Conservation (phyloP, 2,329 filamentous ascomycete genomes). For the Colletotrichum melonis region DNA sequence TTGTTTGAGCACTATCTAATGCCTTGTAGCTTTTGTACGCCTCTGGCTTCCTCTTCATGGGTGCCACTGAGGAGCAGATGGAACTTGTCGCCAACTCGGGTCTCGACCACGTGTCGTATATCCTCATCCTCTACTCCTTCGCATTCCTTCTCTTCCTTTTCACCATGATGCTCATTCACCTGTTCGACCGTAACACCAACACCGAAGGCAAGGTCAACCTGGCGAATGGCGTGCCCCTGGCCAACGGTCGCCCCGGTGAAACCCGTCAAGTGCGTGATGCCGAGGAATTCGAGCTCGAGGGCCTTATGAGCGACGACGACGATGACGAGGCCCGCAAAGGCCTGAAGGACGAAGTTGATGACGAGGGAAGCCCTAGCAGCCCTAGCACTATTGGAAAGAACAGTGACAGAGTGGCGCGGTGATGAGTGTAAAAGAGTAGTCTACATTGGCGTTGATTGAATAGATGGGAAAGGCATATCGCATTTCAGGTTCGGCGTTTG, state of each 20-base stretch:
- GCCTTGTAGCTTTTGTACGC: constrained; percentile 81
- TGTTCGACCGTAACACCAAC: constrained; percentile 77
- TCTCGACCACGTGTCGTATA: constrained; percentile 91
- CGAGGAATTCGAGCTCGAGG: constrained; percentile 88
- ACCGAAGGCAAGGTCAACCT: constrained; percentile 50
- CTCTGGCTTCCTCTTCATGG: constrained; percentile 96
- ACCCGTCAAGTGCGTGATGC: constrained; percentile 76
- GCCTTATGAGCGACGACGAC: constrained; percentile 84
- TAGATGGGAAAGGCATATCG: constrained; percentile 28
- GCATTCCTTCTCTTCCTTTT: constrained; percentile 94
- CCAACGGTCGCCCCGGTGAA: constrained; percentile 51
- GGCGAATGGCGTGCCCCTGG: constrained; percentile 47
- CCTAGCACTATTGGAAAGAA: constrained; percentile 59
- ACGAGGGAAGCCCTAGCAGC: constrained; percentile 53
- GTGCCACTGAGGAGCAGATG: constrained; percentile 98
- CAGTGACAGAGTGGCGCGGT: constrained; percentile 47
- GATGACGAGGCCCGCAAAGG: constrained; percentile 60
- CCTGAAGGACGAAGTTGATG: constrained; percentile 81
- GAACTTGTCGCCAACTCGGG: constrained; percentile 75
- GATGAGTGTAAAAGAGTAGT: neutral
- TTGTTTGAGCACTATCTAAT: constrained; percentile 36
- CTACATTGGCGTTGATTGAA: constrained; percentile 4
- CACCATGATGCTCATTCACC: constrained; percentile 83
- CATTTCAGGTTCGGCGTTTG: constrained; percentile 30
- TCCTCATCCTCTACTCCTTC: constrained; percentile 90